Evolutionary conservation across 257 asterid genomes (phyloP).

Genomic region (Scutellaria minor): DNA sequence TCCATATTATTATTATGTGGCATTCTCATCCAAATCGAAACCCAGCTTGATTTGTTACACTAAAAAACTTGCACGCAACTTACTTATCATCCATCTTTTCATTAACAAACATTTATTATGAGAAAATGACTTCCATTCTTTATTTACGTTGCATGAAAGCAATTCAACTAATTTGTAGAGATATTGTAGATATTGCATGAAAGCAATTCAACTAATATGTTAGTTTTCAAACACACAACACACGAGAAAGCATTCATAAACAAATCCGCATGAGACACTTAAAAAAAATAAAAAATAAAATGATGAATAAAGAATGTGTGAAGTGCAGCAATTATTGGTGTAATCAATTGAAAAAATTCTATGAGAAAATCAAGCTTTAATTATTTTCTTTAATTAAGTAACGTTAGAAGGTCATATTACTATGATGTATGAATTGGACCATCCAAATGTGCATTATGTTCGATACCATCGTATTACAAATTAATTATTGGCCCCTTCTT

Average conservation of each 20-base stretch:
- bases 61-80: constrained; percentile 37
- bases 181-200: constrained; percentile 28
- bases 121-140: constrained; percentile 26
- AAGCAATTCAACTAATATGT: constrained; percentile 8
- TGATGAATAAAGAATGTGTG: too few species aligned
- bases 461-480: background rate
- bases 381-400: background rate
- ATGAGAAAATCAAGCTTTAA: too few species aligned
- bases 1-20: constrained; percentile 29
- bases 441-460: constrained; percentile 6
- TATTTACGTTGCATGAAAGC: constrained; percentile 36
- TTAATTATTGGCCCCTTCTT: background rate
- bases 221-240: too few species aligned
- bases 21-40: constrained; percentile 42
- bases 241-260: too few species aligned
- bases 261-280: too few species aligned
- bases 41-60: background rate
- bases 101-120: constrained; percentile 27
- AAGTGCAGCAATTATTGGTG: constrained; percentile 4
- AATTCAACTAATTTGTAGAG: background rate
- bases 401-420: background rate
- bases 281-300: too few species aligned
- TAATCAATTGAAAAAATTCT: too few species aligned
- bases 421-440: constrained; percentile 21
- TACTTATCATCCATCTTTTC: constrained; percentile 21